phyloP scores from a whole-genome alignment of 495 filamentous ascomycete species.

The Neurospora tetraspora region DNA sequence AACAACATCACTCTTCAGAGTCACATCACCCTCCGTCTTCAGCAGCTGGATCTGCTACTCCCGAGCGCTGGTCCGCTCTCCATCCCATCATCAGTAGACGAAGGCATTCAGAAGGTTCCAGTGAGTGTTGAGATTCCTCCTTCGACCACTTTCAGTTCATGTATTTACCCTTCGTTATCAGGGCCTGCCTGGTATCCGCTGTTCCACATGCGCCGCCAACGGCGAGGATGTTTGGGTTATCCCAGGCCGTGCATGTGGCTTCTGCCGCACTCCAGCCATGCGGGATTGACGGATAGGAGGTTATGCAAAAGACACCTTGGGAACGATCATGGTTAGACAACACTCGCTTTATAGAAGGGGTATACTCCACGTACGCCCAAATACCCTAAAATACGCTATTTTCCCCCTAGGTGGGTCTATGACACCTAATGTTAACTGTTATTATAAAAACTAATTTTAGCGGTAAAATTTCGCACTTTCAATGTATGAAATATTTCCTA shows the following conservation, averaged over 20 bases:
- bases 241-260: constrained; percentile 33
- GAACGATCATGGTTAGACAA: neutral
- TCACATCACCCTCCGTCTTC: neutral
- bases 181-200: constrained; percentile 21
- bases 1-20: neutral
- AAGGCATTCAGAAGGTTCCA: constrained; percentile 1
- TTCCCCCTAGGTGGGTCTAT: no score
- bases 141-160: no score
- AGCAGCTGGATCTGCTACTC: neutral
- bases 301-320: neutral
- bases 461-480: no score
- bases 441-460: no score
- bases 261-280: constrained; percentile 30
- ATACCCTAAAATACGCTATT: no score
- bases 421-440: no score
- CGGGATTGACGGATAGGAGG: neutral
- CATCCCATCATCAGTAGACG: neutral
- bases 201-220: constrained; percentile 25
- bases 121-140: neutral
- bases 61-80: neutral
- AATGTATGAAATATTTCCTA: no score
- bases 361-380: no score
- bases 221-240: constrained; percentile 43
- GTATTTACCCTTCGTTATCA: neutral
- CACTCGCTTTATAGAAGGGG: neutral